Base-by-base conservation (phyloP, 2,329 filamentous ascomycete species). In the Graphilbum fragrans region DNA sequence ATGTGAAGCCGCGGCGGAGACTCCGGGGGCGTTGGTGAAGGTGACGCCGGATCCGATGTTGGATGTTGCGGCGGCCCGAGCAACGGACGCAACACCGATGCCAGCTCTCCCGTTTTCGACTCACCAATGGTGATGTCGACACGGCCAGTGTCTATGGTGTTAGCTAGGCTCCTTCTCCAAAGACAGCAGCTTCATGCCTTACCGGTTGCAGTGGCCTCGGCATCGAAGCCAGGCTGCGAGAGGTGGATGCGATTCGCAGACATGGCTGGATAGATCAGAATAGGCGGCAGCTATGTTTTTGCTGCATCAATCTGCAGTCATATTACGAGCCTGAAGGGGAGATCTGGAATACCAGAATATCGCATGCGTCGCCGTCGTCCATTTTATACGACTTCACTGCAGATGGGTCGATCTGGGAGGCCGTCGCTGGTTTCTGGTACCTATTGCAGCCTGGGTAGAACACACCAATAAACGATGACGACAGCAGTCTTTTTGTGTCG, bases 1-100 rank as follows among this genome's bases (percentile, higher is more conserved):
- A 86, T 67, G 56, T 85, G 33, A 35, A 18, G 33, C 18, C 17
- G 33, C 29, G 29, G 29, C 14, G 25, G 8, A 27, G 25, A 27
- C 7, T 8, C 8, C 7, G 25, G 25, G 12, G 25, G 8, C 25
- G 7, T 34, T 34, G 32, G 32, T n/a, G 32, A 8, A 7, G 32
- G 7, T 34, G 32, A 9, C 17, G 32, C 12, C 12, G 25, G 25
- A 7, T 7, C 8, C 25, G 25, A 12, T 7, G 25, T 27, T 16
- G 7, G 6, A 10, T 16, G 29, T 16, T 31, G 29, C 29, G 8
- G 11, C 12, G 29, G 11, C 12, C 12, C 7, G 6, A 31, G 29
- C 29, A 9, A 10, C 23, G 23, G 23, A 7, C 12, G 23, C 7
- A 31, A 16, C 12, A 14, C 29, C 5, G 29, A 10, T 5, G 29